These are phyloP conservation scores for Hylodesmum podocarpum DNA, from an alignment of 306 rosid species.

Conservation along the genomic window DNA sequence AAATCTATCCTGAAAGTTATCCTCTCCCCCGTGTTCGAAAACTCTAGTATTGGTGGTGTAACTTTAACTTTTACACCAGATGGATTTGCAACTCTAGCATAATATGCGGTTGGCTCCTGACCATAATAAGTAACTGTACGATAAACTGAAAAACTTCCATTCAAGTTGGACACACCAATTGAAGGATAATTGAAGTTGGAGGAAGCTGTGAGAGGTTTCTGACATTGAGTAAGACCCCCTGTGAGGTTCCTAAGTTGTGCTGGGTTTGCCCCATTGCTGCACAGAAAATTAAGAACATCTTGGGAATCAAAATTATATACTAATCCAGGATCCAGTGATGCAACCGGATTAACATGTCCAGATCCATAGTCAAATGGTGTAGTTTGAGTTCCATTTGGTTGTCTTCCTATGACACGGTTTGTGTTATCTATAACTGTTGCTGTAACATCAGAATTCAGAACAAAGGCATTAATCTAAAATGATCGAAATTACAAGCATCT, in stretches of 20 bases:
- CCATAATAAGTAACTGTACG: constrained; percentile 61
- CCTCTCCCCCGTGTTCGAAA: constrained; percentile 42
- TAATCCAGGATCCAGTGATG: constrained; percentile 60
- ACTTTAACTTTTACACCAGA: constrained; percentile 51
- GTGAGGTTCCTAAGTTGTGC: constrained; percentile 62
- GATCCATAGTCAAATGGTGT: constrained; percentile 66
- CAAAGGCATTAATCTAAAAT: background rate
- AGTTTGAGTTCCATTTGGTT: constrained; percentile 64
- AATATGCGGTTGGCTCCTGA: constrained; percentile 41
- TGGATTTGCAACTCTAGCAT: constrained; percentile 51
- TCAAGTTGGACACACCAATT: constrained; percentile 65
- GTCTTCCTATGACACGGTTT: constrained; percentile 44
- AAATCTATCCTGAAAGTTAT: constrained; percentile 49
- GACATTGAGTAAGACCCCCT: constrained; percentile 40
- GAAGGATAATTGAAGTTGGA: constrained; percentile 75
- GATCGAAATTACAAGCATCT: background rate
- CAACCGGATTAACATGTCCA: constrained; percentile 60
- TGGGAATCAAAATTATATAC: constrained; percentile 55
- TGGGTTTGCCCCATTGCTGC: constrained; percentile 57
- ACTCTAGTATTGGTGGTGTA: constrained; percentile 40
- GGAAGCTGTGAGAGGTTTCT: constrained; percentile 43
- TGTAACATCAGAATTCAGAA: constrained; percentile 35
- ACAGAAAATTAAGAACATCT: constrained; percentile 61
- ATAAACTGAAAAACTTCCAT: constrained; percentile 59
- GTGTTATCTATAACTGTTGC: constrained; percentile 54